phyloP scores from a whole-genome alignment of 306 rosid genomes.

The Sesbania bispinosa region DNA sequence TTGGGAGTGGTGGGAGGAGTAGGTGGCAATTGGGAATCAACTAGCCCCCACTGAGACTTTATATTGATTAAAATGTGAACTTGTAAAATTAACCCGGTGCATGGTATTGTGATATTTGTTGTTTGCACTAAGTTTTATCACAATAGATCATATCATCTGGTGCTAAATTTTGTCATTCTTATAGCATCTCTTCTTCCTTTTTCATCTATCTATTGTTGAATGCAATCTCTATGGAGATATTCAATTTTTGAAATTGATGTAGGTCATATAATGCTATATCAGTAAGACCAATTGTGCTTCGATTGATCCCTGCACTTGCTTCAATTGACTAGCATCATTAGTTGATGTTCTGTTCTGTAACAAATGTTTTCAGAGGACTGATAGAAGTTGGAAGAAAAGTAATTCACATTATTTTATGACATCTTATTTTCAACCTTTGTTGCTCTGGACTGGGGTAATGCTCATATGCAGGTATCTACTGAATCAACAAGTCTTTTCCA shows the following conservation, averaged over 20 bases:
- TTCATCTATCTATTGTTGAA: not conserved
- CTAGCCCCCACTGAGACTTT: not conserved
- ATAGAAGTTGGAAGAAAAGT: constrained; percentile 80
- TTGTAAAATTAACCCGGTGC: not conserved
- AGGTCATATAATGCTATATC: constrained; percentile 58
- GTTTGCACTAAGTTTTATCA: not conserved
- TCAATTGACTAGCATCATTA: constrained; percentile 15
- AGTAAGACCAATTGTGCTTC: constrained; percentile 42
- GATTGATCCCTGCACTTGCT: constrained; percentile 67
- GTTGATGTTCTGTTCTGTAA: constrained; percentile 25
- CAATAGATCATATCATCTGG: not conserved
- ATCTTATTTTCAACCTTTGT: constrained; percentile 74
- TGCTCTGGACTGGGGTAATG: constrained; percentile 79
- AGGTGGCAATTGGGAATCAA: constrained; percentile 8
- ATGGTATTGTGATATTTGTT: not conserved
- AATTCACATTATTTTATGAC: constrained; percentile 44
- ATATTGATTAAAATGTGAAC: not conserved
- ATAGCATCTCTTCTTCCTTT: not conserved
- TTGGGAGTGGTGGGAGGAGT: not conserved
- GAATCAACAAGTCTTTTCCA: constrained; percentile 11
- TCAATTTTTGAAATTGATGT: constrained; percentile 16
- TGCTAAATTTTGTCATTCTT: not conserved
- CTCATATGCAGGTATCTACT: constrained; percentile 79
- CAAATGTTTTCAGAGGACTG: constrained; percentile 56
- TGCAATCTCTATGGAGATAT: not conserved